Evolutionary conservation across 2,329 filamentous ascomycete genomes (phyloP).

Genomic region (Aspergillus sp.): DNA sequence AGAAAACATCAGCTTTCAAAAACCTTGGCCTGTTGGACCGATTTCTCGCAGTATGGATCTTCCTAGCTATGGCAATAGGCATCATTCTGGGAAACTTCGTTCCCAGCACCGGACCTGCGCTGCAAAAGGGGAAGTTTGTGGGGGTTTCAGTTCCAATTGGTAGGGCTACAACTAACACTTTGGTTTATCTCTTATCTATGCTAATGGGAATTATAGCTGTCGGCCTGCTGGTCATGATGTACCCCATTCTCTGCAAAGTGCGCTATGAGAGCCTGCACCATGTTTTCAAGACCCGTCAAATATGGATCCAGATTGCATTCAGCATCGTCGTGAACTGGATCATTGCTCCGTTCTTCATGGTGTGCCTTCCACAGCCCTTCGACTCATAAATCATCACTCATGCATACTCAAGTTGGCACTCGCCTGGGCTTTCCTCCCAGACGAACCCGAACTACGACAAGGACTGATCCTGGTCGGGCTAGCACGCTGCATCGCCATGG

Average conservation of each 20-base stretch:
- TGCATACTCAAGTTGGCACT: constrained; percentile 40
- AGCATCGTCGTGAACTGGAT: constrained; percentile 82
- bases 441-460: constrained; percentile 49
- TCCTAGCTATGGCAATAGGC: constrained; percentile 73
- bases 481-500: constrained; percentile 85
- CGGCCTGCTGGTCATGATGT: constrained; percentile 90
- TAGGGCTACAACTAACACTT: constrained; percentile 29
- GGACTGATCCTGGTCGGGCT: constrained; percentile 79
- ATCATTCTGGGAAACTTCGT: constrained; percentile 76
- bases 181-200: not conserved
- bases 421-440: constrained; percentile 52
- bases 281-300: constrained; percentile 56
- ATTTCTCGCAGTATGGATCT: constrained; percentile 68
- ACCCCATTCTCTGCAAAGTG: constrained; percentile 86
- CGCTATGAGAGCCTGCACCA: constrained; percentile 72
- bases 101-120: constrained; percentile 55
- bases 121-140: constrained; percentile 71
- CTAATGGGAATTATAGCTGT: constrained; percentile 55
- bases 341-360: constrained; percentile 79
- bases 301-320: constrained; percentile 79
- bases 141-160: constrained; percentile 67
- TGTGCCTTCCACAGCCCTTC: constrained; percentile 29
- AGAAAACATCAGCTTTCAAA: constrained; percentile 37
- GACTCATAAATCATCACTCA: not conserved
- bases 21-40: constrained; percentile 60